Evolutionary conservation across 805 yeast species (phyloP).

Genomic region (Wickerhamomyces chaumierensis): DNA sequence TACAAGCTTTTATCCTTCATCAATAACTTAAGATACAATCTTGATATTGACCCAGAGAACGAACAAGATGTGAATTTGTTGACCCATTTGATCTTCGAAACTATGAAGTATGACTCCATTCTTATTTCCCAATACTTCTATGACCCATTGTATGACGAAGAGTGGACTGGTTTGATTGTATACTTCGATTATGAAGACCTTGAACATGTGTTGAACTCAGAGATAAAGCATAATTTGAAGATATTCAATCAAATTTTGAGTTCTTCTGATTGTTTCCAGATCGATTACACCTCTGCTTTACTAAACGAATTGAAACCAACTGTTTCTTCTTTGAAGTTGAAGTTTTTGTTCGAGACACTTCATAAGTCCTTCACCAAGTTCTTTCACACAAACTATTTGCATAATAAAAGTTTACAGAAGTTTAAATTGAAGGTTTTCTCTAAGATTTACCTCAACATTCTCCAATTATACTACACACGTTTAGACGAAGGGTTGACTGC

Average conservation of each 20-base stretch:
- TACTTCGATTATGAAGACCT: slow-evolving; percentile 17
- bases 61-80: slow-evolving; percentile 12
- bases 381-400: slow-evolving; percentile 17
- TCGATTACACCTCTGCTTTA: slow-evolving; percentile 31
- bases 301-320: slow-evolving; percentile 23
- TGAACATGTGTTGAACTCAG: slow-evolving; percentile 37
- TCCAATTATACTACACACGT: slow-evolving; percentile 26
- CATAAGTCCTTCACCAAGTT: slow-evolving; percentile 26
- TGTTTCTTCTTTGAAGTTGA: slow-evolving; percentile 31
- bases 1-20: slow-evolving; percentile 26
- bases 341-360: slow-evolving; percentile 31
- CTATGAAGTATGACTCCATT: slow-evolving; percentile 24
- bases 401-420: slow-evolving; percentile 28
- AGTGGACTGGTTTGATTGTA: slow-evolving; percentile 21
- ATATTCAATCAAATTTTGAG: slow-evolving; percentile 34
- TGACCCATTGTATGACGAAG: slow-evolving; percentile 20
- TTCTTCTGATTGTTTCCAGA: slow-evolving; percentile 29
- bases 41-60: slow-evolving; percentile 9
- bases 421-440: slow-evolving; percentile 37
- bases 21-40: slow-evolving; percentile 12
- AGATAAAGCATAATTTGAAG: slow-evolving; percentile 30
- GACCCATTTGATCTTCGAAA: slow-evolving; percentile 28
- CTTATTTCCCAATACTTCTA: slow-evolving; percentile 30
- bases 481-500: slow-evolving; percentile 20
- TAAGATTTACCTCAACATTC: slow-evolving; percentile 28